Conservation (phyloP, 495 filamentous ascomycete species). For the Penicillium manginii region DNA sequence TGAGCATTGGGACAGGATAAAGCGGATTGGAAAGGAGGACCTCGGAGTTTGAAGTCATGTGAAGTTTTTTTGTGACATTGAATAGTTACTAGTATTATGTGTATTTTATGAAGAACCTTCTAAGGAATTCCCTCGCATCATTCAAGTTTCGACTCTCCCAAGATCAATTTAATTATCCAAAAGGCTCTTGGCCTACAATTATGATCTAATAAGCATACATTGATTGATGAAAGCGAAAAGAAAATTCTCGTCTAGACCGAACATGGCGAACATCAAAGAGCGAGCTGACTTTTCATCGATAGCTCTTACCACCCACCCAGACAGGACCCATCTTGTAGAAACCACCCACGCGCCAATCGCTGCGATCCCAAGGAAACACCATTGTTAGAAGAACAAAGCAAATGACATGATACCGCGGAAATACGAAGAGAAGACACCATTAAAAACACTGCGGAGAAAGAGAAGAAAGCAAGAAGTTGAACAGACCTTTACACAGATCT, state of each 20-base stretch:
- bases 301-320: slow-evolving; percentile 24
- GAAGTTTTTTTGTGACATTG: not conserved
- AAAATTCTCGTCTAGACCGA: slow-evolving; percentile 22
- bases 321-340: slow-evolving; percentile 17
- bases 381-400: slow-evolving; percentile 13
- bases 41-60: slow-evolving; percentile 2
- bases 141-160: not conserved
- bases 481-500: not conserved
- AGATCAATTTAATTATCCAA: not conserved
- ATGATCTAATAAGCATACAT: slow-evolving; percentile 8
- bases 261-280: slow-evolving; percentile 14
- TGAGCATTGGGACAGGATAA: slow-evolving; percentile 14
- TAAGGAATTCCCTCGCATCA: not conserved
- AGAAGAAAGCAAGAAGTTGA: slow-evolving; percentile 7
- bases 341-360: slow-evolving; percentile 31
- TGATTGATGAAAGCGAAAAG: slow-evolving; percentile 13
- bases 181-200: not conserved
- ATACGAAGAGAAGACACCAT: slow-evolving; percentile 18
- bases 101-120: slow-evolving; percentile 8
- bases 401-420: slow-evolving; percentile 16
- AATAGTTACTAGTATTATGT: slow-evolving; percentile 2
- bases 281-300: slow-evolving; percentile 15
- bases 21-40: slow-evolving; percentile 5
- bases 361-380: slow-evolving; percentile 20
- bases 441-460: slow-evolving; percentile 28